Base-by-base conservation (phyloP, 495 filamentous ascomycete genomes). In the Daldinia vernicosa region DNA sequence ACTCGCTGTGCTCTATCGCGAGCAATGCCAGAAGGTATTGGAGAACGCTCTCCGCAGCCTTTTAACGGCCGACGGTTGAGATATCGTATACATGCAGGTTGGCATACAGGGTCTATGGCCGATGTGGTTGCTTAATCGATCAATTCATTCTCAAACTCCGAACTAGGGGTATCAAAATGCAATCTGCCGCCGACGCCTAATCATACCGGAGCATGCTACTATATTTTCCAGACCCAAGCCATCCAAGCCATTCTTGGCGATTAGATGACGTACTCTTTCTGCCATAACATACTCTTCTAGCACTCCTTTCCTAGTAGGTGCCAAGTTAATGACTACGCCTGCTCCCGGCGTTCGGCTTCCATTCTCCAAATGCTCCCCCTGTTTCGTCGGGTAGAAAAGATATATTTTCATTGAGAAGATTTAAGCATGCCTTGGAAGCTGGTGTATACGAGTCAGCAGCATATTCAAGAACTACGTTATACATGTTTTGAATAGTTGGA, bases 341-440 rank as follows among this genome's bases (percentile, higher is more conserved):
- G 15, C 32, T 11, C 17, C 57, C 39, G 7, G 35, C 24, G 6
- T 39, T 67, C 22, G 47, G 15, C 8, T 63, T 58, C 63, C 59
- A 70, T 2, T 60, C 63, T 28, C 50, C 55, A 28, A 60, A n/a
- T 8, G 28, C 24, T 7, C 52, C 60, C 51, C 61, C 75, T 45
- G 68, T 70, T 43, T 81, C 80, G 30, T 77, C 79, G 22, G 82
- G 79, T n/a, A 84, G 62, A 24, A 78, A 71, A 22, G 73, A 72
- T 43, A 84, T 81, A 35, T 79, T 78, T 60, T 84, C 80, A 50
- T 84, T 84, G 12, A 84, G 70, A 5, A 82, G 70, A 28, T 84
- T 80, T 8, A 84, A 66, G 59, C 80, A 81, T 9, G 77, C 77
- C 35, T 77, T 78, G 8, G 81, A 80, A 12, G 82, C 82, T 84